Percentiles rank a stretch among this genome's conserved stretches.
phyloP scores from a whole-genome alignment of 78 protist genomes.

The Isochrysis galbana region DNA sequence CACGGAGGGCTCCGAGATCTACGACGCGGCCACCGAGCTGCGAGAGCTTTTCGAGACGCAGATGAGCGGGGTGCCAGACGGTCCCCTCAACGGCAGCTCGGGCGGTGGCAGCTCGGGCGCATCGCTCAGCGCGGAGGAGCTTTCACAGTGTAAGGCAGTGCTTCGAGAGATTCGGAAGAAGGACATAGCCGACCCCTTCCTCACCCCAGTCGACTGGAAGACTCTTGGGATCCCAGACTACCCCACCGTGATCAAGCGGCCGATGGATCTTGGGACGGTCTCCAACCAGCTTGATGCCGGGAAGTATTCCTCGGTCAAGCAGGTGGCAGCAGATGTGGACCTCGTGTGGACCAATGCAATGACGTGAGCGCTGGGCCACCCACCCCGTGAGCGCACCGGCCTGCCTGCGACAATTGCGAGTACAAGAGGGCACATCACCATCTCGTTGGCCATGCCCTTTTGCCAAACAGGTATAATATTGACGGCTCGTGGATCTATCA shows the following conservation, averaged over 20 bases:
- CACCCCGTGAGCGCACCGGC: too few relatives aligned
- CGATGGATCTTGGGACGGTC: conserved; percentile 41
- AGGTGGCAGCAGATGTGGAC: not conserved
- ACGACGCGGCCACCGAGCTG: not conserved
- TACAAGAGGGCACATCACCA: too few relatives aligned
- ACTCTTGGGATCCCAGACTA: conserved; percentile 18
- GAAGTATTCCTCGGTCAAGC: not conserved
- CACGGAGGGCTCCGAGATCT: conserved; percentile 22
- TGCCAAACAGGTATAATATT: too few relatives aligned
- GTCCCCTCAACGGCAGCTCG: not conserved
- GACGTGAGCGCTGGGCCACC: too few relatives aligned
- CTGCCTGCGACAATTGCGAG: too few relatives aligned
- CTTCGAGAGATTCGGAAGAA: not conserved
- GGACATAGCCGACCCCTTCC: not conserved
- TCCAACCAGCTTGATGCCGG: not conserved
- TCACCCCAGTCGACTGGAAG: conserved; percentile 34
- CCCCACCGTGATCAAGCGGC: conserved; percentile 18
- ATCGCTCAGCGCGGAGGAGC: not conserved
- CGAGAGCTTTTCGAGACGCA: not conserved
- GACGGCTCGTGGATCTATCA: not conserved
- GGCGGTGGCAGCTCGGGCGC: not conserved
- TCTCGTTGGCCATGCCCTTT: too few relatives aligned
- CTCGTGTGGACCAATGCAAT: conserved; percentile 3
- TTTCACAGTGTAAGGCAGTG: conserved; percentile 7
- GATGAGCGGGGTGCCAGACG: not conserved